Evolutionary conservation across 768 basidiomycete genomes (phyloP), one percentile per base, ranked within the genome.

Genomic region (Naganishia randhawae): DNA sequence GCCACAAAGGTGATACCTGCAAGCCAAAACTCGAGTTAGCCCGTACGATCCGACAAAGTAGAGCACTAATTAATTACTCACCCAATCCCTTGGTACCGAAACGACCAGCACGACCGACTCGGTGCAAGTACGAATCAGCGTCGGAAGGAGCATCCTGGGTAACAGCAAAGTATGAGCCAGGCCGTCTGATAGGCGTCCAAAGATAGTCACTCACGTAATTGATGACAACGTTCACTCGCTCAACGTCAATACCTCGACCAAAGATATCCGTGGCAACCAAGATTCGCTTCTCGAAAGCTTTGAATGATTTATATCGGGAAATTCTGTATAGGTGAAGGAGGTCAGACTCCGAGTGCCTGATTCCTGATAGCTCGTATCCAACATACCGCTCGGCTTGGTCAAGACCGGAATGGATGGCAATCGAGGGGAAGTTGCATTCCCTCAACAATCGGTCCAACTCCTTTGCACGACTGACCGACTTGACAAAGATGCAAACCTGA

Each of bases 201-300:
- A 13, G 8, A 31, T 50, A 32, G 22, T 50, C 32, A 72, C 76
- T 67, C 55, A 77, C 76, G 78, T 99, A 99, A 82, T 99, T 99
- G 83, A 99, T 86, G 61, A 99, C 96, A 68, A 98, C 97, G 82
- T 99, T 99, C 74, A 99, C 96, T 70, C 96, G 92, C 80, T 99
- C 96, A 25, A 99, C 95, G 82, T 99, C 96, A 72, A 99, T 99
- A 72, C 95, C 96, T 80, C 96, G 91, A 69, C 96, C 96, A 70
- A 99, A 99, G 73, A 99, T 98, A 80, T 99, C 96, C 22, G 96
- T 99, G 22, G 94, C 95, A 48, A 99, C 96, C 22, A 99, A 85
- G 72, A 99, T 97, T 72, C 96, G 92, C 83, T 97, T 99, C 84
- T 99, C 96, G 73, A 99, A 99, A 19, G 91, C 91, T 82, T 99